These are phyloP conservation scores for Gastrodia elata DNA, from an alignment of 106 monocot species.

Conservation along the genomic window DNA sequence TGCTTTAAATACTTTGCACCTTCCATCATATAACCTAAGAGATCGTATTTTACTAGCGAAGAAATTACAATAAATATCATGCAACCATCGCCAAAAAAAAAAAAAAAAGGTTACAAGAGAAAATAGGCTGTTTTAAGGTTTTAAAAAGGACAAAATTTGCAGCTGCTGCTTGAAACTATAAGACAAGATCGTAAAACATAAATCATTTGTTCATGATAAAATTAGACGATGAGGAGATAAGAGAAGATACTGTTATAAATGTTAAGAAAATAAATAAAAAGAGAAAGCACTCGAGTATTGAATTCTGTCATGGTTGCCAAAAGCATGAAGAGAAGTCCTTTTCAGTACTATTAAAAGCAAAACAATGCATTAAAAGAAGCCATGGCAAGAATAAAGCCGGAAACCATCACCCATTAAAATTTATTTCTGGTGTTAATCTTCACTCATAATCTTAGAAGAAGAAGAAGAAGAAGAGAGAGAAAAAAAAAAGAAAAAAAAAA, in stretches of 20 bases:
- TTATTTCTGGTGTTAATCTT: too few species aligned
- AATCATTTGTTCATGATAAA: too few species aligned
- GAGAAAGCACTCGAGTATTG: neutral
- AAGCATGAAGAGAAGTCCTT: too few species aligned
- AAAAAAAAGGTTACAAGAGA: neutral
- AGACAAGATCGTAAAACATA: too few species aligned
- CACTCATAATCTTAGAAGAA: neutral
- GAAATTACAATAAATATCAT: constrained; percentile 1
- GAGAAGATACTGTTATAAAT: neutral
- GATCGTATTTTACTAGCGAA: neutral
- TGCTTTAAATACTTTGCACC: neutral
- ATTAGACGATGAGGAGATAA: neutral
- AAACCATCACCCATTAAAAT: too few species aligned
- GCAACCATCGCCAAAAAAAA: neutral
- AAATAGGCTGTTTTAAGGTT: too few species aligned
- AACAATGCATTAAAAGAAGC: neutral
- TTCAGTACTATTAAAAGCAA: neutral
- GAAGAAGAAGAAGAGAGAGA: neutral
- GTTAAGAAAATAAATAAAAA: neutral
- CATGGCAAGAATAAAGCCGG: neutral
- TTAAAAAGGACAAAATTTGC: too few species aligned
- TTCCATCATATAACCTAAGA: neutral
- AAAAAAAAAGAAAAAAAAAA: too few species aligned
- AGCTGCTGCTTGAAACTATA: too few species aligned
- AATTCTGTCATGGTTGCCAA: too few species aligned